A percentile compares a stretch with the other conserved stretches of the same genome.
These are phyloP conservation scores for Pterocarpus santalinus DNA, from an alignment of 306 rosid species.

Conservation along the genomic window DNA sequence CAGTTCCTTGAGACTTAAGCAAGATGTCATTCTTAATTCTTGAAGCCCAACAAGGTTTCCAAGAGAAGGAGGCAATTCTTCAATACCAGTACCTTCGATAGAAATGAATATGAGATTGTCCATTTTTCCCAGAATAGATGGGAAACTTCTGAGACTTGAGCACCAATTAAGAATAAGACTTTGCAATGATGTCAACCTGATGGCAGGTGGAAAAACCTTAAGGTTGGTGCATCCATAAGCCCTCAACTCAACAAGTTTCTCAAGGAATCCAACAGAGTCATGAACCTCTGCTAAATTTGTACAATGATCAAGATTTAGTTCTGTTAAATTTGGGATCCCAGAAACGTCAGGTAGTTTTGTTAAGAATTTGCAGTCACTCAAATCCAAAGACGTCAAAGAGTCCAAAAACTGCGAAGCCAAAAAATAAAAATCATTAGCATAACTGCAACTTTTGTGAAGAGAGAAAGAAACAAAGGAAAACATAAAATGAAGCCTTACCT, in stretches of 20 bases:
- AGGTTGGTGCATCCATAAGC: constrained; percentile 48
- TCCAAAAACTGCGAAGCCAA: constrained; percentile 45
- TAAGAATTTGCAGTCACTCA: constrained; percentile 43
- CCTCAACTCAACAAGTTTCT: constrained; percentile 35
- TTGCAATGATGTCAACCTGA: constrained; percentile 48
- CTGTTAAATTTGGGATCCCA: constrained; percentile 46
- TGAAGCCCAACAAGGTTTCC: constrained; percentile 55
- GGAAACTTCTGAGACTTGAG: constrained; percentile 52
- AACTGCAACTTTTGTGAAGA: background rate
- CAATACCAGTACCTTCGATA: constrained; percentile 48
- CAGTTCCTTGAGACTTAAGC: constrained; percentile 53
- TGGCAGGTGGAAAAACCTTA: constrained; percentile 34
- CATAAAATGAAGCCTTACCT: constrained; percentile 27
- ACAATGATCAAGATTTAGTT: constrained; percentile 41
- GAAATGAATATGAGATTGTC: constrained; percentile 50
- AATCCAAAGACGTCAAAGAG: constrained; percentile 47
- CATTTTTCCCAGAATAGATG: constrained; percentile 53
- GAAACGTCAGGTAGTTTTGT: constrained; percentile 52
- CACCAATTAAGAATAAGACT: constrained; percentile 53
- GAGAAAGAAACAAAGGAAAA: background rate
- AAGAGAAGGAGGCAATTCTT: constrained; percentile 54
- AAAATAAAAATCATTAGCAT: background rate
- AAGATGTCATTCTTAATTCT: constrained; percentile 53
- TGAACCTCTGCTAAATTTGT: constrained; percentile 38
- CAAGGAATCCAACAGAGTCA: constrained; percentile 40